Percentiles rank a stretch among this genome's conserved stretches.
phyloP scores from a whole-genome alignment of 2,329 filamentous ascomycete species.

The Sporothrix curviconia region DNA sequence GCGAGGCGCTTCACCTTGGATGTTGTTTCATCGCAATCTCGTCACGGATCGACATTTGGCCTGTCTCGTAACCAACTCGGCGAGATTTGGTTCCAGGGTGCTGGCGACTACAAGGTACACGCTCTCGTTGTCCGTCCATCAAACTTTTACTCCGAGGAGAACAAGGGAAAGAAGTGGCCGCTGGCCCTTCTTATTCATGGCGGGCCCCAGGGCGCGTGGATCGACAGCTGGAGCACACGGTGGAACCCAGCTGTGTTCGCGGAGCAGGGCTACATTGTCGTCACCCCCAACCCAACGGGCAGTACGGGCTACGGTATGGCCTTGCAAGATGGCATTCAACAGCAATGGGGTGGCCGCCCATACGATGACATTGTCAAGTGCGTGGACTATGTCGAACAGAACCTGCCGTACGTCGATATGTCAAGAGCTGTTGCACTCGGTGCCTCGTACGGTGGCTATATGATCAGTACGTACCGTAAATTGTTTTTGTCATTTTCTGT shows the following conservation, averaged over 20 bases:
- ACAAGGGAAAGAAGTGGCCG: conserved; percentile 54
- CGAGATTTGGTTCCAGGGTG: conserved; percentile 64
- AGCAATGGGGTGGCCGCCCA: conserved; percentile 78
- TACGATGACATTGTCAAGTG: conserved; percentile 76
- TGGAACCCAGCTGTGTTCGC: conserved; percentile 86
- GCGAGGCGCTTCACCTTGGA: conserved; percentile 23
- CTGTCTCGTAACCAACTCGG: conserved; percentile 56
- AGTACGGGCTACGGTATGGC: conserved; percentile 76
- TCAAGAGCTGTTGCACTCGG: conserved; percentile 64
- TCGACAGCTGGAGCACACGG: conserved; percentile 68
- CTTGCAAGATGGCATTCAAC: conserved; percentile 67
- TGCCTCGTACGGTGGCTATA: conserved; percentile 68
- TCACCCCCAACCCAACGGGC: conserved; percentile 77
- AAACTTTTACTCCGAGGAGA: conserved; percentile 57
- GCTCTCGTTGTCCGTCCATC: conserved; percentile 63
- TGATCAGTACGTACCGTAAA: conserved; percentile 54
- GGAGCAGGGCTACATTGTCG: conserved; percentile 78
- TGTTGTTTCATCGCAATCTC: conserved; percentile 57
- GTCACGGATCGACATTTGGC: conserved; percentile 60
- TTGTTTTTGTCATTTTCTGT: conserved; percentile 2
- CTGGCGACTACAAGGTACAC: conserved; percentile 59
- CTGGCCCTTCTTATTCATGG: conserved; percentile 76
- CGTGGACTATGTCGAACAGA: conserved; percentile 64
- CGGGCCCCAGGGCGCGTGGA: conserved; percentile 72
- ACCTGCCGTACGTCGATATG: conserved; percentile 63